A percentile compares a stretch with the other conserved stretches of the same genome.
Conservation (phyloP, 164 flowering plant genomes). For the Berberis thunbergii region DNA sequence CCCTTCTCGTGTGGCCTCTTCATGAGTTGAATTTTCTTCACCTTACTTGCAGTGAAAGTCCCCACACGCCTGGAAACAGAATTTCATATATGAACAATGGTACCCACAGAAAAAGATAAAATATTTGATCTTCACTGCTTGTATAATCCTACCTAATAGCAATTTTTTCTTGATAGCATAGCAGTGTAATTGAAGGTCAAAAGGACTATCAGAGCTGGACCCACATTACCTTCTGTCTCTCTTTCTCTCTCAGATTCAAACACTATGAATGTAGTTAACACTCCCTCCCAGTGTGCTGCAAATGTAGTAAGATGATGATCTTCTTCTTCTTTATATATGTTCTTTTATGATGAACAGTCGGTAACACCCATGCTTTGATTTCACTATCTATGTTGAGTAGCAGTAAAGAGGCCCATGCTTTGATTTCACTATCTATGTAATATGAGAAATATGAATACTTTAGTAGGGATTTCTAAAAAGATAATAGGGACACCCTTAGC, state of each 20-base stretch:
- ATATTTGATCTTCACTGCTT: neutral
- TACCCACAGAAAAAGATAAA: neutral
- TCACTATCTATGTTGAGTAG: neutral
- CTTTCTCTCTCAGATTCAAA: neutral
- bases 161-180: neutral
- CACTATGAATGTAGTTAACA: neutral
- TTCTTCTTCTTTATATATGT: neutral
- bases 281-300: no score
- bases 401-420: neutral
- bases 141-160: neutral
- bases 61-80: slow-evolving; percentile 10
- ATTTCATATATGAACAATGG: slow-evolving; percentile 1
- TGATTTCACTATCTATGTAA: neutral
- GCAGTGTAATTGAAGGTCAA: neutral
- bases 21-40: neutral
- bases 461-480: no score
- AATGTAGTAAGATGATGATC: neutral
- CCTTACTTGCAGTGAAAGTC: neutral
- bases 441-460: neutral
- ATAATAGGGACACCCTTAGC: no score
- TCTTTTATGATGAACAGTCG: neutral
- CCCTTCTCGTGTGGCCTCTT: neutral
- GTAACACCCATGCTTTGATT: neutral
- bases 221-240: neutral
- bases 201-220: neutral